Percentiles rank a stretch among this genome's conserved stretches.
phyloP scores from a whole-genome alignment of 768 basidiomycete species.

The Coprinopsis cinerea region DNA sequence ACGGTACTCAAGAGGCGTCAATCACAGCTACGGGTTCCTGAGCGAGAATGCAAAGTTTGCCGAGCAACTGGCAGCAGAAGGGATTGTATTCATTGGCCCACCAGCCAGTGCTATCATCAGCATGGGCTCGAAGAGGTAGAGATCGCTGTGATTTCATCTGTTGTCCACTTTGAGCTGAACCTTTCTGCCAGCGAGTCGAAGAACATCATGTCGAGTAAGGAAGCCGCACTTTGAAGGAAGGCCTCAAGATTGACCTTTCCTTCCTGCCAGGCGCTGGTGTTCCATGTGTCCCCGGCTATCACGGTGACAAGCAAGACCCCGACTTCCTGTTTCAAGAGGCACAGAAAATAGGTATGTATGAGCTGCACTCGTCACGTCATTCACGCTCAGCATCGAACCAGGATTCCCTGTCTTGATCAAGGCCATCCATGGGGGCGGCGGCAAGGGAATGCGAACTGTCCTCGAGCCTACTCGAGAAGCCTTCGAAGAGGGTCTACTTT shows the following conservation, averaged over 20 bases:
- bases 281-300: constrained; percentile 93
- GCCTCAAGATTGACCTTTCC: background rate
- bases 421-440: constrained; percentile 93
- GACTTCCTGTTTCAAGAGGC: constrained; percentile 65
- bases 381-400: too few relatives aligned
- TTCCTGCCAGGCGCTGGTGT: constrained; percentile 66
- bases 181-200: constrained; percentile 67
- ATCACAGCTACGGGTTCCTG: constrained; percentile 76
- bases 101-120: constrained; percentile 81
- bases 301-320: constrained; percentile 76
- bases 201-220: constrained; percentile 81
- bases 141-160: background rate
- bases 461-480: constrained; percentile 47
- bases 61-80: constrained; percentile 62
- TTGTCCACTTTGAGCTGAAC: constrained; percentile 19
- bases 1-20: constrained; percentile 3
- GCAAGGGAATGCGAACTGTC: constrained; percentile 92
- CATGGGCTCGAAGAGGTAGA: constrained; percentile 92
- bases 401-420: constrained; percentile 93
- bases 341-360: constrained; percentile 52
- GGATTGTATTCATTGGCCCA: constrained; percentile 88
- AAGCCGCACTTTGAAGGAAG: background rate
- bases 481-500: constrained; percentile 74
- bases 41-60: constrained; percentile 90
- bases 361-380: background rate